Evolutionary conservation across 805 yeast genomes (phyloP).

Genomic region (Starmerella floris): DNA sequence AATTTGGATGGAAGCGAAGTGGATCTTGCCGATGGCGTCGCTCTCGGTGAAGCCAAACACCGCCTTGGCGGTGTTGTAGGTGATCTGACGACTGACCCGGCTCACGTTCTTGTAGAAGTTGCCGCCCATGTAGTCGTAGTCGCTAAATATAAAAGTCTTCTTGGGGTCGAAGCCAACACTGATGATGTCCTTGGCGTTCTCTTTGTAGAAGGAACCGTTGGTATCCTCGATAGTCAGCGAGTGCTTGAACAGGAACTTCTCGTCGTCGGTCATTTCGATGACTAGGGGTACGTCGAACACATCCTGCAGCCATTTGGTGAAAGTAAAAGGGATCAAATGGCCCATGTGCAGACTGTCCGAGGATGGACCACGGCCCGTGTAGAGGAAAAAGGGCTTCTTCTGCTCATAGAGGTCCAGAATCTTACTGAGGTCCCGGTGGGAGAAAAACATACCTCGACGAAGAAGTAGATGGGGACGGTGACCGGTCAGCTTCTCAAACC

Average conservation of each 20-base stretch:
- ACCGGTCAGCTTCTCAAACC: conserved; percentile 78
- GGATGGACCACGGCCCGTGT: conserved; percentile 96
- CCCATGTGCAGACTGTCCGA: conserved; percentile 92
- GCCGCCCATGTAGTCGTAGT: conserved; percentile 83
- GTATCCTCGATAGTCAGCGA: conserved; percentile 82
- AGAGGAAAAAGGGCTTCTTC: conserved; percentile 87
- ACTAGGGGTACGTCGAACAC: conserved; percentile 94
- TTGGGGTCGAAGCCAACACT: conserved; percentile 90
- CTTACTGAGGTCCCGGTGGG: conserved; percentile 52
- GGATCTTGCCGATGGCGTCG: conserved; percentile 87
- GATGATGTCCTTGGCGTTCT: conserved; percentile 84
- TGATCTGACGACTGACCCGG: conserved; percentile 82
- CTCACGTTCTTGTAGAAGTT: conserved; percentile 90
- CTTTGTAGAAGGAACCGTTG: conserved; percentile 51
- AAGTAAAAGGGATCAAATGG: conserved; percentile 87
- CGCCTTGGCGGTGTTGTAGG: conserved; percentile 92
- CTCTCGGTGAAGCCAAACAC: conserved; percentile 93
- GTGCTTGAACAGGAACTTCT: conserved; percentile 87
- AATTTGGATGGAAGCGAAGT: conserved; percentile 92
- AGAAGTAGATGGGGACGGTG: conserved; percentile 80
- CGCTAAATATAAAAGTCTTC: conserved; percentile 91
- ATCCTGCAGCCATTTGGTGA: conserved; percentile 96
- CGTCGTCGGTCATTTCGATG: conserved; percentile 90
- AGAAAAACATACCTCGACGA: conserved; percentile 82
- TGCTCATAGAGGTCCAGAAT: conserved; percentile 84